Evolutionary conservation across 352 stramenopile genomes (phyloP).

Genomic region (Globisporangium cylindrosporum): DNA sequence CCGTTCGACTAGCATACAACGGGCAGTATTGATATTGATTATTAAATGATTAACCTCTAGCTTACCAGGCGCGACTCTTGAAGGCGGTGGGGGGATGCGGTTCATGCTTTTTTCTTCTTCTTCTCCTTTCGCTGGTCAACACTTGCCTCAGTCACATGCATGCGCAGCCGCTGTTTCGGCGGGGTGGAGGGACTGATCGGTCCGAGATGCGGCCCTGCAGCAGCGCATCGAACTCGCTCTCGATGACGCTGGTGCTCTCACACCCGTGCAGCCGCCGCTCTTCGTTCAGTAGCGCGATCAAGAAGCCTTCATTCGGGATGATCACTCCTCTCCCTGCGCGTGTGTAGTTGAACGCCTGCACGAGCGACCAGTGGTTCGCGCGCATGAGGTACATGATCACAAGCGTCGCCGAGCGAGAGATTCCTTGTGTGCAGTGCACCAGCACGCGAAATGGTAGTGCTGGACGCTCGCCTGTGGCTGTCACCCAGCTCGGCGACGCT

Average conservation of each 20-base stretch:
- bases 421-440: constrained; percentile 73
- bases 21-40: background rate
- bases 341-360: constrained; percentile 59
- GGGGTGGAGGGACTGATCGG: constrained; percentile 9
- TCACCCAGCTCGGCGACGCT: background rate
- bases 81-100: background rate
- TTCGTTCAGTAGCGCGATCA: constrained; percentile 43
- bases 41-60: background rate
- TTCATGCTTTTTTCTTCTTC: background rate
- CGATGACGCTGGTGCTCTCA: constrained; percentile 39
- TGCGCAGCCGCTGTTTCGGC: constrained; percentile 4
- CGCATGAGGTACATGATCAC: constrained; percentile 75
- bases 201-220: constrained; percentile 34
- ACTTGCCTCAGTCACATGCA: constrained; percentile 15
- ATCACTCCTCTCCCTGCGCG: constrained; percentile 45
- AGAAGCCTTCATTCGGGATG: constrained; percentile 62
- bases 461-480: constrained; percentile 11
- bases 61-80: background rate
- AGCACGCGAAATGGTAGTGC: constrained; percentile 41
- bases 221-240: constrained; percentile 53
- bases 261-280: constrained; percentile 44
- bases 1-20: background rate
- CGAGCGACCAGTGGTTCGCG: constrained; percentile 46
- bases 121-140: background rate
- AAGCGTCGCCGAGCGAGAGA: constrained; percentile 65